These are phyloP conservation scores for Nemania sp. DNA, from an alignment of 2,329 filamentous ascomycete species.

Conservation along the genomic window DNA sequence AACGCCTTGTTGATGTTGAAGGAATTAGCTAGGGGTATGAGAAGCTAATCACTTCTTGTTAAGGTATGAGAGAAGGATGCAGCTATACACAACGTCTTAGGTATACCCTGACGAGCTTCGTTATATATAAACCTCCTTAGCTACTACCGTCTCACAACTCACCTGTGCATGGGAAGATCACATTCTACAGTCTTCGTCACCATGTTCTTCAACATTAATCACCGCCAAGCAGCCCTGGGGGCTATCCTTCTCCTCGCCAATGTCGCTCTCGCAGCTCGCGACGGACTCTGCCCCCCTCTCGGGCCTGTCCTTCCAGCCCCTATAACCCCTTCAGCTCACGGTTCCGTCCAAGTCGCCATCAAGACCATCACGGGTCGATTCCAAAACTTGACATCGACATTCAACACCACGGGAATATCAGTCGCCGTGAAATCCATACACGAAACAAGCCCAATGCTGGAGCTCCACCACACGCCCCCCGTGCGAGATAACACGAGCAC, in stretches of 20 bases:
- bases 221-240: conserved; percentile 8
- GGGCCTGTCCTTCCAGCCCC: conserved; percentile 47
- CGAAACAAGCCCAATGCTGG: conserved; percentile 43
- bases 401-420: conserved; percentile 43
- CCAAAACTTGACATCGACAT: conserved; percentile 32
- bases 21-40: too few relatives aligned
- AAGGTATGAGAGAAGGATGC: too few relatives aligned
- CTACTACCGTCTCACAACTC: background rate
- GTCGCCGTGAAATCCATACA: conserved; percentile 48
- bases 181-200: background rate
- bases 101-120: too few relatives aligned
- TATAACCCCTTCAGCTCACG: conserved; percentile 38
- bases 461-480: conserved; percentile 47
- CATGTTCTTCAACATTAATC: conserved; percentile 4
- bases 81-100: too few relatives aligned
- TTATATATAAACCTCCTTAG: background rate
- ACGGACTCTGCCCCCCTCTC: conserved; percentile 48
- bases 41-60: too few relatives aligned
- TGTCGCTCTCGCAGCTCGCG: conserved; percentile 28
- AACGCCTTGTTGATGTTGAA: background rate
- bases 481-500: conserved; percentile 36
- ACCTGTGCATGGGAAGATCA: background rate
- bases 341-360: conserved; percentile 37
- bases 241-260: conserved; percentile 23
- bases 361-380: conserved; percentile 32